Evolutionary conservation across 2,329 filamentous ascomycete genomes (phyloP).

Genomic region (Fusarium gaditjirri): DNA sequence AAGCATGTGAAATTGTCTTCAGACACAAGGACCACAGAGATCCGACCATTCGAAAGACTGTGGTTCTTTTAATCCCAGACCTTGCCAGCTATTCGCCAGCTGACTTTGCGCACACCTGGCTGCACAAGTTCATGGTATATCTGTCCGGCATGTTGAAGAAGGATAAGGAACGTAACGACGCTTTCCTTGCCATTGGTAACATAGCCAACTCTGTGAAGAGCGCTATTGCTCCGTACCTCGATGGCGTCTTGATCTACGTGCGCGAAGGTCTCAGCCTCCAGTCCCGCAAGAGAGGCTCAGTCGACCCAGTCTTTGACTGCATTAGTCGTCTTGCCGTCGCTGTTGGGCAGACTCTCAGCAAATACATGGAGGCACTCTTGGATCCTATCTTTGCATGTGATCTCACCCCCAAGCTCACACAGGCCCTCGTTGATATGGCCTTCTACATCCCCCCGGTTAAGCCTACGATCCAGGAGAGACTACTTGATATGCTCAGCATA

Average conservation of each 20-base stretch:
- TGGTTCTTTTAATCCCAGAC: conserved; percentile 90
- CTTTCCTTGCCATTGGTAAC: conserved; percentile 95
- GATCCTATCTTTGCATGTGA: conserved; percentile 98
- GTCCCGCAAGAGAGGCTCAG: conserved; percentile 72
- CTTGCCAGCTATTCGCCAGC: conserved; percentile 91
- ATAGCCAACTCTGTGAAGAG: conserved; percentile 97
- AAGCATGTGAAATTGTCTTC: conserved; percentile 91
- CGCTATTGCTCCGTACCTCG: conserved; percentile 92
- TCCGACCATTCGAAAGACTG: conserved; percentile 84
- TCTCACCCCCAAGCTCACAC: conserved; percentile 90
- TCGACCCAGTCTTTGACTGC: conserved; percentile 92
- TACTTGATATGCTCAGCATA: conserved; percentile 93
- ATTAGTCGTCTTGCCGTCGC: conserved; percentile 96
- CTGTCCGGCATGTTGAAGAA: conserved; percentile 93
- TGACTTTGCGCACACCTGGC: conserved; percentile 86
- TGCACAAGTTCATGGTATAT: conserved; percentile 98
- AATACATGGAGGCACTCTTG: conserved; percentile 95
- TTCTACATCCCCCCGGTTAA: conserved; percentile 98
- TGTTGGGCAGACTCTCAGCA: conserved; percentile 95
- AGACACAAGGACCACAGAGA: conserved; percentile 95
- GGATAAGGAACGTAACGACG: conserved; percentile 92
- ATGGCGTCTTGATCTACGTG: conserved; percentile 93
- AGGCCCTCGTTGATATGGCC: conserved; percentile 97
- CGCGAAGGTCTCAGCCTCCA: conserved; percentile 88
- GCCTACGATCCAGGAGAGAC: conserved; percentile 88